Evolutionary conservation across 2,329 filamentous ascomycete species (phyloP).

Genomic region (Cyphellophora attinorum): DNA sequence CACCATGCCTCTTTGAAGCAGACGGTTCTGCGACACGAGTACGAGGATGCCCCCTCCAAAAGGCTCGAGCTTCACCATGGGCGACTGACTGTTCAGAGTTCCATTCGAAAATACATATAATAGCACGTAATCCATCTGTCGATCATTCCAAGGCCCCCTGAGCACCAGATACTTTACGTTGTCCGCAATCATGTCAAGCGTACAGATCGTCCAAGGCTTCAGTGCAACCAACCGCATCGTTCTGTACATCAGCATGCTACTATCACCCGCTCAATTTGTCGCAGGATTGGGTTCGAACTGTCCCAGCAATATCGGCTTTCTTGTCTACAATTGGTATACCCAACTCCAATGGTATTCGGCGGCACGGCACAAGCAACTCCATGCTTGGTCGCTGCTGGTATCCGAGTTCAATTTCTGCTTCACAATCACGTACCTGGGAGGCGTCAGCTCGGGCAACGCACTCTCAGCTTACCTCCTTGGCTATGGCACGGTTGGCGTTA

Average conservation of each 20-base stretch:
- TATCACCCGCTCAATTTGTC: background rate
- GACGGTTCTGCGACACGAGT: too few species aligned
- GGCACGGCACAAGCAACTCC: background rate
- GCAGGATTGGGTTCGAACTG: background rate
- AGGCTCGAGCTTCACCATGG: too few species aligned
- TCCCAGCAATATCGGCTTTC: background rate
- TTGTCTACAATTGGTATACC: conserved; percentile 1
- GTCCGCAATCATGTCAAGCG: background rate
- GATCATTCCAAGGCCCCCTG: too few species aligned
- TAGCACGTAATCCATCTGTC: too few species aligned
- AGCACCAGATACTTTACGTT: too few species aligned
- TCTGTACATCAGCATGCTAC: background rate
- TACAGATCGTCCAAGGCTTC: background rate
- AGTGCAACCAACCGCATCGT: background rate
- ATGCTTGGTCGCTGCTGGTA: background rate
- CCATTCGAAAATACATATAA: too few species aligned
- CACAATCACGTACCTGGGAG: background rate
- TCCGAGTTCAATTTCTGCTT: background rate
- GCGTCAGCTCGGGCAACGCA: background rate
- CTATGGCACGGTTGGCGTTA: background rate
- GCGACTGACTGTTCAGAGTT: too few species aligned
- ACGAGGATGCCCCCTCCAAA: too few species aligned
- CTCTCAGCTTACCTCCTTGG: background rate
- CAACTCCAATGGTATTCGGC: background rate
- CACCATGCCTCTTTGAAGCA: too few species aligned